Conservation (phyloP, 805 yeast species). For the Saturnispora ahearnii region DNA sequence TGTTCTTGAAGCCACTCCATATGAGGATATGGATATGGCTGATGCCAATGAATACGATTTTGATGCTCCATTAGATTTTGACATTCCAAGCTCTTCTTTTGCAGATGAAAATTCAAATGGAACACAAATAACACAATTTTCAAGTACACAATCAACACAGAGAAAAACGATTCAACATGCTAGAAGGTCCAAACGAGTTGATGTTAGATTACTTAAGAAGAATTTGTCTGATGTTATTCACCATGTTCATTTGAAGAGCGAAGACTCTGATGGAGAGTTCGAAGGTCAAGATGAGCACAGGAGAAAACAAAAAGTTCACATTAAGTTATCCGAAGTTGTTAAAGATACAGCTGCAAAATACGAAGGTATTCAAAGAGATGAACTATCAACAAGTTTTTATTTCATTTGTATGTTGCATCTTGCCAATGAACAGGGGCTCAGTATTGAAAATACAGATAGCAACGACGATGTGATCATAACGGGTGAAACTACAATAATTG, state of each 20-base stretch:
- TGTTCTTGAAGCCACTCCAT: conserved; percentile 20
- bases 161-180: conserved; percentile 47
- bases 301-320: conserved; percentile 7
- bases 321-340: conserved; percentile 19
- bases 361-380: conserved; percentile 46
- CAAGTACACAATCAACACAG: conserved; percentile 6
- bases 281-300: not conserved
- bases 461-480: conserved; percentile 17
- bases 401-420: conserved; percentile 76
- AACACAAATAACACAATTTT: not conserved
- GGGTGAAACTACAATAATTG: conserved; percentile 2
- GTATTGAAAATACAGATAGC: conserved; percentile 39
- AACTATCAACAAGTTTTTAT: conserved; percentile 75
- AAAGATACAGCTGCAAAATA: conserved; percentile 35
- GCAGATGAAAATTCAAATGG: not conserved
- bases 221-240: conserved; percentile 58
- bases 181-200: conserved; percentile 68
- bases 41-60: conserved; percentile 13
- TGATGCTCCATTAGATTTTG: conserved; percentile 8
- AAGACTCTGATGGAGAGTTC: not conserved
- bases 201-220: conserved; percentile 62
- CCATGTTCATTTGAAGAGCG: not conserved
- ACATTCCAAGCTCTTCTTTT: conserved; percentile 1
- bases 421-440: conserved; percentile 77
- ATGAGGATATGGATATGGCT: conserved; percentile 25